Conservation (phyloP, 208 protist species). For the Trypanosoma cruzi region DNA sequence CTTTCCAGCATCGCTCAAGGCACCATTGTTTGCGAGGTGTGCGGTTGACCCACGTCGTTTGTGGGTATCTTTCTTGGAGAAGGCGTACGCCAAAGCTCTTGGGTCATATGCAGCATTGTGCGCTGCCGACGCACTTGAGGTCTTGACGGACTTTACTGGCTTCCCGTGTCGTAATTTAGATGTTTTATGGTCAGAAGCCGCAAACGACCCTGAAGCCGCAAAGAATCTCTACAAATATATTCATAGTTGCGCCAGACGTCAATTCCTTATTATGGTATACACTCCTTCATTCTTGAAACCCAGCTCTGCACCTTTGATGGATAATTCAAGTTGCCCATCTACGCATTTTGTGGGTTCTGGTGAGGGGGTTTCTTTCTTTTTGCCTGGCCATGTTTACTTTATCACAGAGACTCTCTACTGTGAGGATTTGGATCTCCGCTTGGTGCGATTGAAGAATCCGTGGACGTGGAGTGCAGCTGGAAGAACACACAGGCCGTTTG, state of each 20-base stretch:
- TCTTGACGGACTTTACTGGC: slow-evolving; percentile 69
- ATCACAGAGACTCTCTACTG: slow-evolving; percentile 23
- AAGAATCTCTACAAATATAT: slow-evolving; percentile 15
- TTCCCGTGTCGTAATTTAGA: slow-evolving; percentile 52
- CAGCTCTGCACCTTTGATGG: not conserved
- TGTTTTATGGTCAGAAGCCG: slow-evolving; percentile 33
- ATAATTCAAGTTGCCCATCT: not conserved
- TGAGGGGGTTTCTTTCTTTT: not conserved
- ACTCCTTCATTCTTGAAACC: not conserved
- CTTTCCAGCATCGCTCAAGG: slow-evolving; percentile 19
- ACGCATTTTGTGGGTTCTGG: not conserved
- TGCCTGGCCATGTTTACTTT: slow-evolving; percentile 18
- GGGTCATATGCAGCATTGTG: slow-evolving; percentile 78
- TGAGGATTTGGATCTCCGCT: slow-evolving; percentile 46
- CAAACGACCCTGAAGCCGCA: not conserved
- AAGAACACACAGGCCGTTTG: slow-evolving; percentile 20
- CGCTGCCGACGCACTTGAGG: slow-evolving; percentile 54
- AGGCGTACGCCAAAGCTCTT: slow-evolving; percentile 86
- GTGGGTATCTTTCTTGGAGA: slow-evolving; percentile 80
- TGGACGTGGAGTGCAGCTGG: slow-evolving; percentile 46
- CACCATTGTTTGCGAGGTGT: slow-evolving; percentile 50
- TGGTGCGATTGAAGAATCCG: slow-evolving; percentile 63
- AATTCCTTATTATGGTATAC: slow-evolving; percentile 21
- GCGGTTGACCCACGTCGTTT: slow-evolving; percentile 55
- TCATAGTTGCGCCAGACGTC: not conserved